Evolutionary conservation across 768 basidiomycete species (phyloP), one percentile per base, ranked within the genome.

Genomic region (Leucosporidium yakuticum): DNA sequence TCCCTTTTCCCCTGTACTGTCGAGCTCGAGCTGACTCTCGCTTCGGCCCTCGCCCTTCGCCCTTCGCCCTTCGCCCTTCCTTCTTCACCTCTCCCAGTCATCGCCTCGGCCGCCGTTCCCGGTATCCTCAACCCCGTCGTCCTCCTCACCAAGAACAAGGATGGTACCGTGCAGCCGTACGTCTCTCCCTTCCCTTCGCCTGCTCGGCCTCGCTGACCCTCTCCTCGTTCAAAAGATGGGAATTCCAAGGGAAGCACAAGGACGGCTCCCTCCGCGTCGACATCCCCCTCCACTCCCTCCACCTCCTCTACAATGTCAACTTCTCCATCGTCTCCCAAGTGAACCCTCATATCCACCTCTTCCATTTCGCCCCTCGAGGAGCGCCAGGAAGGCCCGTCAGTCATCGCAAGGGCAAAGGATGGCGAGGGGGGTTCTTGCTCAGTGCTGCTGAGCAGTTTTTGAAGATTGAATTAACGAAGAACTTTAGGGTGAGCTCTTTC

Each of bases 41-140:
- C n/a, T n/a, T n/a, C n/a, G n/a, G n/a, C n/a, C n/a, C n/a, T n/a
- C n/a, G n/a, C n/a, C n/a, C n/a, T n/a, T n/a, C n/a, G n/a, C n/a
- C n/a, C n/a, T n/a, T n/a, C n/a, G n/a, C n/a, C n/a, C n/a, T n/a
- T n/a, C n/a, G n/a, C n/a, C n/a, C n/a, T n/a, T n/a, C 50, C 19
- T 36, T 2, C 4, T 14, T 19, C 51, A 17, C 19, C 2, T 15
- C 6, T 44, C 44, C 49, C 51, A 67, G 67, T 75, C 51, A 72
- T 75, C 53, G 73, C 74, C 54, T 92, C 91, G 7, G 93, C 94
- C 4, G 94, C 95, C 29, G 94, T 96, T 3, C 95, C 94, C 0
- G 92, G 95, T 0, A 95, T 97, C 73, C 78, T 97, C 51, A 94
- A 96, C 73, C 92, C 95, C 7, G 95, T 98, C 21, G 92, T 93